A percentile compares a stretch with the other conserved stretches of the same genome.
Conservation (phyloP, 768 basidiomycete species). For the Psilocybe subaeruginosa region DNA sequence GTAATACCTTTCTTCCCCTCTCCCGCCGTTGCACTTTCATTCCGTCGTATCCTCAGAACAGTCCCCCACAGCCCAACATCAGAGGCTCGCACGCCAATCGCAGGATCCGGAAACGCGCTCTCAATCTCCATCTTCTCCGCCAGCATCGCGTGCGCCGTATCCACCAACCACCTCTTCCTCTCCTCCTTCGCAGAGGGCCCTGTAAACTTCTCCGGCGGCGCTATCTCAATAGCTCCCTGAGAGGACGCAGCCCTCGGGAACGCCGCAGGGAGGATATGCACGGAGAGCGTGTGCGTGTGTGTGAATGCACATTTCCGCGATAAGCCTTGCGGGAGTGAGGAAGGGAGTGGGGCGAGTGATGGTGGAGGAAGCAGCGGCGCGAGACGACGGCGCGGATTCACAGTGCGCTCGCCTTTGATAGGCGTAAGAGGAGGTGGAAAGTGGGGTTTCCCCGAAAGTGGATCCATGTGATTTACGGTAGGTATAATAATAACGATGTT, state of each 20-base stretch:
- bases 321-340: slow-evolving; percentile 15
- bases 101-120: slow-evolving; percentile 19
- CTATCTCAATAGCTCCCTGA: slow-evolving; percentile 19
- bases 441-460: slow-evolving; percentile 22
- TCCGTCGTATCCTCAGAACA: slow-evolving; percentile 24
- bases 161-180: slow-evolving; percentile 21
- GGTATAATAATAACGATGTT: too few species aligned
- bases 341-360: slow-evolving; percentile 17
- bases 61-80: slow-evolving; percentile 25
- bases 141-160: slow-evolving; percentile 14
- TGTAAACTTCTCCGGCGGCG: slow-evolving; percentile 17
- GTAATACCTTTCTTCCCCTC: slow-evolving; percentile 23
- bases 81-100: slow-evolving; percentile 6
- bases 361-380: slow-evolving; percentile 17
- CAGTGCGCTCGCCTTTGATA: slow-evolving; percentile 17
- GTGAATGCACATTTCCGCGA: slow-evolving; percentile 18
- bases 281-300: slow-evolving; percentile 23
- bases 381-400: slow-evolving; percentile 22
- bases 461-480: slow-evolving; percentile 14
- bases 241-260: slow-evolving; percentile 23
- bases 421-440: slow-evolving; percentile 18
- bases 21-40: slow-evolving; percentile 7
- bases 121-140: slow-evolving; percentile 22
- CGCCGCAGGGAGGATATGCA: slow-evolving; percentile 27
- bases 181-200: slow-evolving; percentile 15